Evolutionary conservation across 2,329 filamentous ascomycete genomes (phyloP), one percentile per base, ranked within the genome.

Genomic region (Fusarium miscanthi): DNA sequence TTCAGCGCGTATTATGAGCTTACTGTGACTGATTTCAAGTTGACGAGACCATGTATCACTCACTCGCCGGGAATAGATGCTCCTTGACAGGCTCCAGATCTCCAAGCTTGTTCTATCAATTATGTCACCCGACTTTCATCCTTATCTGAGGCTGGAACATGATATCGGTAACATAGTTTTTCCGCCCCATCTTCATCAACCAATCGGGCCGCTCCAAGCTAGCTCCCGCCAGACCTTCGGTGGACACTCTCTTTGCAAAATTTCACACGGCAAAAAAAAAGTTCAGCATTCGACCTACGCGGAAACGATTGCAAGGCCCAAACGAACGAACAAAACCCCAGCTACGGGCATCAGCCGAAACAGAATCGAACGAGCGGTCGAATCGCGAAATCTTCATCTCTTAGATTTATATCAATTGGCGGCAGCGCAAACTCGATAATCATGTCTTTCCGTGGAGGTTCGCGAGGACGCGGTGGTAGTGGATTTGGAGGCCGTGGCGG

Each of bases 371-470:
- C 70, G 63, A 69, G 42, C 56, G 53, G 62, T 59, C 52, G 59
- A 52, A 62, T 59, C 66, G 61, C 53, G 42, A 31, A 62, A 37
- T 30, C 31, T n/a, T 43, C 10, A 52, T 59, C 25, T 19, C 37
- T 56, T 45, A 49, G 16, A 48, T 37, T 37, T 27, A 35, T 38
- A 46, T 41, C 59, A 71, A 63, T 72, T 72, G 59, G 61, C 53
- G 54, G 63, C 51, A 41, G 41, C 67, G 54, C 59, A 66, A 62
- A 63, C 53, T 75, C 67, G 65, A 83, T 53, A 35, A 67, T 60
- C 51, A 69, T 83, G 81, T 83, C 81, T 74, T 83, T 83, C 78
- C 80, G 81, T 78, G 81, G 81, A 69, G 78, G 78, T 73, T 79
- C 78, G 70, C 78, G 80, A 69, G 79, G 78, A 70, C 77, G 80